A percentile compares a stretch with the other conserved stretches of the same genome.
phyloP scores from a whole-genome alignment of 192 early-diverging fungal genomes.

The Backusella australiensis region DNA sequence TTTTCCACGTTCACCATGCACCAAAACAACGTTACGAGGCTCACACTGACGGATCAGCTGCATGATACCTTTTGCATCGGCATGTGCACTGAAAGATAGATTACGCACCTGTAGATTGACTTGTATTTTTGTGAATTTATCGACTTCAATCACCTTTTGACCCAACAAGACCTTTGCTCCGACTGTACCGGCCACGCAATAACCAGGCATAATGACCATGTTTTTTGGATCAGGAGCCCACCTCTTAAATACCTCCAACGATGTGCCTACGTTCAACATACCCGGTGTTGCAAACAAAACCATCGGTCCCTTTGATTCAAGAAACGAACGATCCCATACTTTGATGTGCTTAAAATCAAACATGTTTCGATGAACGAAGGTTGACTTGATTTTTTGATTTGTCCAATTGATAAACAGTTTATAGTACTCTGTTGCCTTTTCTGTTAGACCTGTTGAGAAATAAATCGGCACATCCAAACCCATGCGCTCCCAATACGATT shows the following conservation, averaged over 20 bases:
- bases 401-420: slow-evolving; percentile 98
- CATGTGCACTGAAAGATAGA: slow-evolving; percentile 95
- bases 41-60: slow-evolving; percentile 89
- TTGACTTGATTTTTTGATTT: slow-evolving; percentile 93
- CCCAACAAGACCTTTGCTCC: slow-evolving; percentile 91
- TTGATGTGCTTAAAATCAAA: slow-evolving; percentile 97
- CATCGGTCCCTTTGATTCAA: slow-evolving; percentile 84
- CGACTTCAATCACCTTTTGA: slow-evolving; percentile 82
- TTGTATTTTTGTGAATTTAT: slow-evolving; percentile 67
- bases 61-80: slow-evolving; percentile 98
- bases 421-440: slow-evolving; percentile 93
- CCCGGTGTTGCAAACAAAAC: slow-evolving; percentile 97
- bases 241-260: slow-evolving; percentile 92
- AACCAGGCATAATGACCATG: slow-evolving; percentile 98
- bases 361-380: slow-evolving; percentile 92
- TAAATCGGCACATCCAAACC: slow-evolving; percentile 88
- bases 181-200: slow-evolving; percentile 95
- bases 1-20: slow-evolving; percentile 90
- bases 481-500: slow-evolving; percentile 95
- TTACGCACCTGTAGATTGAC: slow-evolving; percentile 94
- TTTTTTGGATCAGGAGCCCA: slow-evolving; percentile 92
- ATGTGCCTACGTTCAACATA: slow-evolving; percentile 97
- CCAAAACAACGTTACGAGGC: slow-evolving; percentile 87
- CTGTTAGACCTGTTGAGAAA: slow-evolving; percentile 93
- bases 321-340: slow-evolving; percentile 69